A percentile compares a stretch with the other conserved stretches of the same genome.
These are phyloP conservation scores for Selaginella tamariscina DNA, from an alignment of 75 land plant species.

Conservation along the genomic window DNA sequence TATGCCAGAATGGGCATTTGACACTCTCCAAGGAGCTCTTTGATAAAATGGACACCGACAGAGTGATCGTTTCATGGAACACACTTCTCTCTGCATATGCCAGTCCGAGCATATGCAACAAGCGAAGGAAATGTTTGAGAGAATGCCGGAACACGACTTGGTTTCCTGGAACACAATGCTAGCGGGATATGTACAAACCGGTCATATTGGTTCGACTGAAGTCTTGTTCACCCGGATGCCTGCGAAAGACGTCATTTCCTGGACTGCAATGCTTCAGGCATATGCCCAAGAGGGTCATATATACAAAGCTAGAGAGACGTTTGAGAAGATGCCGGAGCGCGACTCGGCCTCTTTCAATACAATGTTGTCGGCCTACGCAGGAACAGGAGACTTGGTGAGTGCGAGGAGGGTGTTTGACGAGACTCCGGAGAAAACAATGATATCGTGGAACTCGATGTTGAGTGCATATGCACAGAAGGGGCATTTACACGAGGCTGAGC, in stretches of 20 bases:
- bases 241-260: background rate
- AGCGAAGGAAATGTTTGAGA: background rate
- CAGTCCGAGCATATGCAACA: background rate
- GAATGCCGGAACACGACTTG: background rate
- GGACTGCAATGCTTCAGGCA: background rate
- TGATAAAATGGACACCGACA: background rate
- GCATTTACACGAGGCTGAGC: background rate
- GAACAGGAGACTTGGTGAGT: background rate
- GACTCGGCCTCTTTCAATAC: background rate
- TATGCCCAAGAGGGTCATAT: background rate
- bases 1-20: background rate
- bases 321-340: background rate
- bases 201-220: background rate
- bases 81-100: background rate
- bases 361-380: background rate
- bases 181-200: background rate
- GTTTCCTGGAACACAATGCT: background rate
- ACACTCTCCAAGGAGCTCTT: background rate
- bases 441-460: constrained; percentile 1
- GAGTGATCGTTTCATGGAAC: background rate
- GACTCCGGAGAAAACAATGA: background rate
- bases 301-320: background rate
- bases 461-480: background rate
- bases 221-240: background rate
- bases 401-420: background rate